These are phyloP conservation scores for Stevia rebaudiana DNA, from an alignment of 140 eudicot genomes.

Conservation along the genomic window DNA sequence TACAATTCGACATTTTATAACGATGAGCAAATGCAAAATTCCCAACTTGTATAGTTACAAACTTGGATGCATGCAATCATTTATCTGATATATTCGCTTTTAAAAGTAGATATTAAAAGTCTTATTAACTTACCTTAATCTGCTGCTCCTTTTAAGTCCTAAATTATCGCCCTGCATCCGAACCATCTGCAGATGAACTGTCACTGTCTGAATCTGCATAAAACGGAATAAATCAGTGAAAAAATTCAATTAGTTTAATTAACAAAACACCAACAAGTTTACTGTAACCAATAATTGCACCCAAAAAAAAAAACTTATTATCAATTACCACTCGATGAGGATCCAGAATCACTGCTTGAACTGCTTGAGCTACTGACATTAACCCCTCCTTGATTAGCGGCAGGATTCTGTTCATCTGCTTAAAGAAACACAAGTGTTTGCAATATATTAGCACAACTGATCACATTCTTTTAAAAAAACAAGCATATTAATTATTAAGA, in stretches of 20 bases:
- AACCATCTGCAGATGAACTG: constrained; percentile 77
- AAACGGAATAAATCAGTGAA: neutral
- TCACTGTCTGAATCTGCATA: constrained; percentile 82
- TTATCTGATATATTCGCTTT: neutral
- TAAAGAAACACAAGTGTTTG: neutral
- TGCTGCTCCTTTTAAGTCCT: constrained; percentile 35
- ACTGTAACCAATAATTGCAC: neutral
- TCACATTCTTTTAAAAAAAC: neutral
- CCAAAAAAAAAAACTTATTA: neutral
- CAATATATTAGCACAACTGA: neutral
- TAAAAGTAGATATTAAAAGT: neutral
- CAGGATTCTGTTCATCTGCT: constrained; percentile 41
- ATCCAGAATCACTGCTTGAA: constrained; percentile 94
- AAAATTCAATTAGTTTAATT: neutral
- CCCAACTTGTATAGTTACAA: neutral
- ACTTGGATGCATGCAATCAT: neutral
- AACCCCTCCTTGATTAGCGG: constrained; percentile 39
- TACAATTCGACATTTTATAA: neutral
- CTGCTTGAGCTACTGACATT: constrained; percentile 80
- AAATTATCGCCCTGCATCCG: constrained; percentile 64
- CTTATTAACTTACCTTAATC: constrained; percentile 34
- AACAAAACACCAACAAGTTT: neutral
- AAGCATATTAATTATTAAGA: neutral
- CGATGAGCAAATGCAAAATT: neutral
- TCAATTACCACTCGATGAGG: constrained; percentile 66